A percentile compares a stretch with the other conserved stretches of the same genome.
These are phyloP conservation scores for Botrytis deweyae DNA, from an alignment of 2,329 filamentous ascomycete genomes.

Conservation along the genomic window DNA sequence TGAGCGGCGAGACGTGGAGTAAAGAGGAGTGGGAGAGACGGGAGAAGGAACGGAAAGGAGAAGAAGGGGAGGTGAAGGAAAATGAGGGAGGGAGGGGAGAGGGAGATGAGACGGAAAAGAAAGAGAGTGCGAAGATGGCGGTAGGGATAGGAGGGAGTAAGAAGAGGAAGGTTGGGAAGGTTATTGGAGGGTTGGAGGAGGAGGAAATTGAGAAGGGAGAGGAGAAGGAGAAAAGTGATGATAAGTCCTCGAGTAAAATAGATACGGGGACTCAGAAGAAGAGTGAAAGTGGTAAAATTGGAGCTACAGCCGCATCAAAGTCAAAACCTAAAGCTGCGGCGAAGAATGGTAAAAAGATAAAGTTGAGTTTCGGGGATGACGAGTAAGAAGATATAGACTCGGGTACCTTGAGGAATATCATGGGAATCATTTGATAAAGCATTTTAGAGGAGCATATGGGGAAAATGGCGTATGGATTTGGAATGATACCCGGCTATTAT, in stretches of 20 bases:
- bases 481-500: conserved; percentile 12
- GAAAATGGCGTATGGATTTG: conserved; percentile 1
- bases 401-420: background rate
- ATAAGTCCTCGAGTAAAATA: background rate
- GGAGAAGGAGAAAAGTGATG: background rate
- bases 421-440: background rate
- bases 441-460: background rate
- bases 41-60: conserved; percentile 34
- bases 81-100: background rate
- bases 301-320: conserved; percentile 25
- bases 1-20: conserved; percentile 57
- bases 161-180: conserved; percentile 56
- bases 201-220: conserved; percentile 12
- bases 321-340: conserved; percentile 32
- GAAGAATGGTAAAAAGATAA: conserved; percentile 57
- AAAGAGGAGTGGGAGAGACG: conserved; percentile 41
- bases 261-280: background rate
- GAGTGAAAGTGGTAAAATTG: background rate
- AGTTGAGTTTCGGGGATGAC: conserved; percentile 66
- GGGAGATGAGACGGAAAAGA: conserved; percentile 44
- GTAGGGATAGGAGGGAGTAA: conserved; percentile 47
- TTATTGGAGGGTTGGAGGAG: conserved; percentile 45
- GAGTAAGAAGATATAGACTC: conserved; percentile 39
- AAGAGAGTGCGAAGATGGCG: conserved; percentile 45
- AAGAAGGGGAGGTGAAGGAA: conserved; percentile 26